Base-by-base conservation (phyloP, 2,329 filamentous ascomycete genomes). In the Xylariaceae sp. region DNA sequence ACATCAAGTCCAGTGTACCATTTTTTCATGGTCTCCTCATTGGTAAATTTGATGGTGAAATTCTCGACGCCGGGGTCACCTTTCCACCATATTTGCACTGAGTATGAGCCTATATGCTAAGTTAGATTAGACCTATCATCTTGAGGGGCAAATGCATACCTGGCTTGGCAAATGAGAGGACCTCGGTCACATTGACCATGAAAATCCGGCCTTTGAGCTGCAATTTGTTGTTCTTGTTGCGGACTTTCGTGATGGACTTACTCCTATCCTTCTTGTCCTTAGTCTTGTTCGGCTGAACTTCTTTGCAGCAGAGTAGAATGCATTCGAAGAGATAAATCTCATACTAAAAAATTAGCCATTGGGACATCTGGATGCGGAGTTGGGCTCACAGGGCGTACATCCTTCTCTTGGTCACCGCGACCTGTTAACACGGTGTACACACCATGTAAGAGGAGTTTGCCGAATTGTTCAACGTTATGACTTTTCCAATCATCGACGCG, bases 81-180 rank as follows among this genome's bases (percentile, higher is more conserved):
- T 73, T 94, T 97, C 94, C 94, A 99, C 80, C 91, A 96, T 53
- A 99, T 97, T 68, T 97, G 92, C 57, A 96, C 89, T 2, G 89
- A 92, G 69, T 97, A 96, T 8, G 89, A 92, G 47, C 90, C 91
- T 94, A 65, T 8, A 49, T 12, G 40, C 6, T 11, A 52, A 43
- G 7, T 59, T 40, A 61, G 55, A 35, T 42, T 39, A 55, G 54
- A 47, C 42, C 56, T 39, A 42, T 57, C 40, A 31, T 44, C n/a
- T 49, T 47, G 29, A 43, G 40, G 59, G 50, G 32, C 27, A 12
- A n/a, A 55, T 19, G 68, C 81, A 68, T 81, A 95, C 91, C 91
- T 72, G 90, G 89, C 71, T 91, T 96, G 48, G 87, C 85, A 56
- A 94, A 78, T 19, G 88, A 91, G 42, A 96, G 78, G n/a, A 96